Conservation (phyloP, 208 protist species). For the Tritrichomonas musculus region DNA sequence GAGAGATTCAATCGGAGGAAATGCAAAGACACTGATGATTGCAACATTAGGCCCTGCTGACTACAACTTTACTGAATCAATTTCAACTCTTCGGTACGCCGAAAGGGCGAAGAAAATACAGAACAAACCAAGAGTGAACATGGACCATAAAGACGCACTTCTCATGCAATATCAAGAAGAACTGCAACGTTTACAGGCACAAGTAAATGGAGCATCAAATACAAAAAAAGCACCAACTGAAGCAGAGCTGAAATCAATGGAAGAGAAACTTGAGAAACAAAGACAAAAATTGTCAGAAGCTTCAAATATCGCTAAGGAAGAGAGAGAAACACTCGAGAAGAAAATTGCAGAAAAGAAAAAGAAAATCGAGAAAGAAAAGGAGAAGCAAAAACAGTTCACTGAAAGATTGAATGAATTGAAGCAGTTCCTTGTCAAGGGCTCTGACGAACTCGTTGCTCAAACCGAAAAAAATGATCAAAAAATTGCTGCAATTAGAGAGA, state of each 20-base stretch:
- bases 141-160: constrained; percentile 66
- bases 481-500: background rate
- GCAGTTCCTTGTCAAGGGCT: background rate
- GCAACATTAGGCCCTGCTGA: constrained; percentile 54
- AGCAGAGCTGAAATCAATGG: background rate
- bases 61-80: constrained; percentile 58
- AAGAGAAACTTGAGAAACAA: background rate
- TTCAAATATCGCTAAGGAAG: background rate
- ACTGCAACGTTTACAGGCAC: constrained; percentile 43
- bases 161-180: constrained; percentile 59
- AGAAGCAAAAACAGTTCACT: background rate
- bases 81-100: constrained; percentile 43
- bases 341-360: background rate
- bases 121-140: constrained; percentile 37
- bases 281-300: background rate
- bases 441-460: background rate
- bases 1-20: constrained; percentile 58
- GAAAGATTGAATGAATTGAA: background rate
- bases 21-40: constrained; percentile 62
- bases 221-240: no score
- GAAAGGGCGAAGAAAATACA: constrained; percentile 31
- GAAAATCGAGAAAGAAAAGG: background rate
- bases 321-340: background rate
- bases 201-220: constrained; percentile 43
- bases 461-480: background rate